Evolutionary conservation across 2,329 filamentous ascomycete species (phyloP).

Genomic region (Botryotinia globosa): DNA sequence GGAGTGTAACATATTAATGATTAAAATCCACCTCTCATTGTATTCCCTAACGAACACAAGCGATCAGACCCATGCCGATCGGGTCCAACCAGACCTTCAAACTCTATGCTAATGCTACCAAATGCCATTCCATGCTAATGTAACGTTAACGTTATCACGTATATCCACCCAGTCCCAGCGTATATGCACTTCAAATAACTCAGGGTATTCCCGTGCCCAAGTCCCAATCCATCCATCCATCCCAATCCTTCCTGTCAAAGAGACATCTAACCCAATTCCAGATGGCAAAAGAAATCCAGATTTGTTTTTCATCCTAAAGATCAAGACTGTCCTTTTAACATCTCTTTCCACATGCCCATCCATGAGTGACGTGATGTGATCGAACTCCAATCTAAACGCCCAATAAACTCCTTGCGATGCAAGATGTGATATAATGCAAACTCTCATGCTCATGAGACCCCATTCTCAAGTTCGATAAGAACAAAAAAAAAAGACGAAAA

Average conservation of each 20-base stretch:
- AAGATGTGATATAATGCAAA: conserved; percentile 2
- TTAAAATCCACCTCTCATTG: conserved; percentile 19
- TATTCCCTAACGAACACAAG: not conserved
- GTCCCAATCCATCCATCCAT: not conserved
- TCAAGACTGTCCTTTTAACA: not conserved
- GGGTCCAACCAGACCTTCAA: not conserved
- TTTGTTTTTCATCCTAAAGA: conserved; percentile 16
- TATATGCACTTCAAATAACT: not conserved
- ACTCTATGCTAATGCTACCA: conserved; percentile 8
- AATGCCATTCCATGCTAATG: conserved; percentile 19
- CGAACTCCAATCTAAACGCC: conserved; percentile 12
- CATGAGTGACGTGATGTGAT: conserved; percentile 2
- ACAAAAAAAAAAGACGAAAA: not conserved
- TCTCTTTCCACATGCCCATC: conserved; percentile 12
- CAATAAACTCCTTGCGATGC: conserved; percentile 20
- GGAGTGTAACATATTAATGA: conserved; percentile 18
- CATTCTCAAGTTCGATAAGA: not conserved
- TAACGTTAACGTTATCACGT: conserved; percentile 8
- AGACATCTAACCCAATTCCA: conserved; percentile 9
- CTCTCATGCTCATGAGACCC: not conserved
- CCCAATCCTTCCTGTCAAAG: conserved; percentile 14
- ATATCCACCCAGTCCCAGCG: not conserved
- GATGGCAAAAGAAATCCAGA: conserved; percentile 15
- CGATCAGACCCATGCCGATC: conserved; percentile 1
- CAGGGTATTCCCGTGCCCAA: conserved; percentile 10